Base-by-base conservation (phyloP, 495 filamentous ascomycete genomes). In the Aspergillus biplanus region DNA sequence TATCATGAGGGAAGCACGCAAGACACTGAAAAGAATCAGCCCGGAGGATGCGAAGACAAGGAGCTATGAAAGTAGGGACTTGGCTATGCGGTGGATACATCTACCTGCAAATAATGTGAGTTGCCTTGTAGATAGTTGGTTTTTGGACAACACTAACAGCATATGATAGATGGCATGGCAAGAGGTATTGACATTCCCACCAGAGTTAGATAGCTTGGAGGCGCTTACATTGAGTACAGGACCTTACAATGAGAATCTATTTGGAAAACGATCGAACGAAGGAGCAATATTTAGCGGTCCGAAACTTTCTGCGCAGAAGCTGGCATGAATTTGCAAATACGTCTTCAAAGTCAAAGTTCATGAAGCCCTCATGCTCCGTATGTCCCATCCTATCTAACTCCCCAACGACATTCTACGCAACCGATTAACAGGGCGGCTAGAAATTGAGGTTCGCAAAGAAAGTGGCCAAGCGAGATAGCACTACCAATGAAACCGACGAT, bases 131-230 rank as follows among this genome's bases (percentile, higher is more conserved):
- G 12, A 39, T 12, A 39, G 46, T 5, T 15, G 12, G 5, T 48
- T 6, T 37, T 4, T 18, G 37, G 7, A 56, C 7, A 33, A 9
- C 18, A 33, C 50, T 54, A 54, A 32, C n/a, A 9, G 32, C 5
- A 34, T 32, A 54, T 18, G 9, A 27, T 46, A 58, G 55, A 58
- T 58, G 55, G n/a, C 44, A 47, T 58, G 55, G 55, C 33, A 46
- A 32, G 34, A 46, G 33, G 55, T 58, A 58, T 11, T 8, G 33
- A 46, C 7, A 47, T 37, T 15, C n/a, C n/a, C n/a, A n/a, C n/a
- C n/a, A n/a, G n/a, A n/a, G n/a, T n/a, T 15, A 44, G 11, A 44
- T 13, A 8, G 6, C 33, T 39, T 39, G 6, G 6, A 39, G 12
- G 35, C 35, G 35, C 35, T 39, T 39, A 39, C 32, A 37, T 39